Base-by-base conservation (phyloP, 208 protist species). In the Trypanosoma scelopori region DNA sequence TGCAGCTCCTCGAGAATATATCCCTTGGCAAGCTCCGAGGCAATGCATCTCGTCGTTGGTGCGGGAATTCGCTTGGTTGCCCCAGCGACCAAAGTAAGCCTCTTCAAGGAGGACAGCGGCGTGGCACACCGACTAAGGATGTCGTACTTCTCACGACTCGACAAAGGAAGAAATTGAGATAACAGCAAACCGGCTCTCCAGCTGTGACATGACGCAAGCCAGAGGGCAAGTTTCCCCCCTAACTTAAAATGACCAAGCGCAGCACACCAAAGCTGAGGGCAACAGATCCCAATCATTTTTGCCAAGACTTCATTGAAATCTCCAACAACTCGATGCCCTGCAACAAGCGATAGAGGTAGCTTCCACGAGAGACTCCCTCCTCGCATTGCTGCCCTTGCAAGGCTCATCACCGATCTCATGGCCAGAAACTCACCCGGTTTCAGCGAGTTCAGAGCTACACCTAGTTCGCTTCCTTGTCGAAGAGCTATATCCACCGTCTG, bases 1-100 rank as follows among this genome's bases (percentile, higher is more conserved):
- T 92, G 82, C 11, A 92, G 50, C 46, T 92, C 81, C n/a, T 87
- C 73, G n/a, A 86, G 55, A 20, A 74, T 57, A 27, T 81, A 64
- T 13, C 86, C 86, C 12, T 55, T 43, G 6, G 86, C 82, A 25
- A 92, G 74, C 22, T 68, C 64, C 13, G 18, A 23, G 0, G 86
- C 86, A 47, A 92, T 65, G 13, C 47, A 27, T 2, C 68, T 57
- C 48, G 67, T 49, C 43, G 65, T 71, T 18, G 76, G 63, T 20
- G 16, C 41, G 22, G 0, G 41, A 39, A 84, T 20, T 7, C 60
- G 50, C 28, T 53, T 37, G 4, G 13, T 68, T 9, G 72, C 72
- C 27, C 55, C 45, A 51, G 39, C 23, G 18, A 64, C n/a, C 37
- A 65, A 71, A 3, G 59, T 59, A 32, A 74, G 2, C 42, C 73